phyloP scores from a whole-genome alignment of 805 yeast species.

The Ogataea henricii region DNA sequence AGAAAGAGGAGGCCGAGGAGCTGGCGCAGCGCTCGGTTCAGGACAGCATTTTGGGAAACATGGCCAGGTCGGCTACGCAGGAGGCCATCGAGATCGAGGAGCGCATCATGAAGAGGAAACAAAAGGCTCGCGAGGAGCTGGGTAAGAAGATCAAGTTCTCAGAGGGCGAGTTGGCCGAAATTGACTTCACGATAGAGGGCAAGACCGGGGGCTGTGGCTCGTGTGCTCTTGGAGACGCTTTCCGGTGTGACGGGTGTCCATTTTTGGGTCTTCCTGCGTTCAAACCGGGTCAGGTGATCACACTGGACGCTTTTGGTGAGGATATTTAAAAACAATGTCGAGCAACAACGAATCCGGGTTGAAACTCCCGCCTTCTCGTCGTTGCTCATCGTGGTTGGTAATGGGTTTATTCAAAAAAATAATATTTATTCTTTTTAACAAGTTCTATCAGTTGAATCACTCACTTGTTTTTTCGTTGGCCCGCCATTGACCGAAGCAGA shows the following conservation, averaged over 20 bases:
- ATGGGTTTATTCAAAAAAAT: too few relatives aligned
- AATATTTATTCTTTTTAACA: too few relatives aligned
- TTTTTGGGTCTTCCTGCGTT: conserved; percentile 96
- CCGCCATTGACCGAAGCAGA: background rate
- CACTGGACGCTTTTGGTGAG: conserved; percentile 73
- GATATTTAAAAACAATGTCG: conserved; percentile 49
- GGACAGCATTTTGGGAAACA: conserved; percentile 44
- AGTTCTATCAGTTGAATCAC: too few relatives aligned
- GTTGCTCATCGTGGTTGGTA: too few relatives aligned
- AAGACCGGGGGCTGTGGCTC: conserved; percentile 98
- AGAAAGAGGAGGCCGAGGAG: conserved; percentile 72
- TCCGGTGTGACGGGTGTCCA: conserved; percentile 98
- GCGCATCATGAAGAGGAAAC: conserved; percentile 37
- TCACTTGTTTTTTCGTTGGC: background rate
- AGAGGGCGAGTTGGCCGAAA: conserved; percentile 77
- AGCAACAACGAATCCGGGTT: too few relatives aligned
- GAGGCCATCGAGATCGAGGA: conserved; percentile 59
- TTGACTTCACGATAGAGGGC: conserved; percentile 95
- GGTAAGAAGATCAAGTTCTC: conserved; percentile 39
- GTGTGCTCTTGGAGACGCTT: conserved; percentile 96
- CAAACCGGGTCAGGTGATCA: conserved; percentile 92
- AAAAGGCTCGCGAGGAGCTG: conserved; percentile 23
- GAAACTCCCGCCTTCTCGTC: too few relatives aligned
- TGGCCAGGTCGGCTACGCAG: conserved; percentile 52
- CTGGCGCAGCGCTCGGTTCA: conserved; percentile 45